Evolutionary conservation across 2,329 filamentous ascomycete genomes (phyloP).

Genomic region (Hymenoscyphus fraxineus): DNA sequence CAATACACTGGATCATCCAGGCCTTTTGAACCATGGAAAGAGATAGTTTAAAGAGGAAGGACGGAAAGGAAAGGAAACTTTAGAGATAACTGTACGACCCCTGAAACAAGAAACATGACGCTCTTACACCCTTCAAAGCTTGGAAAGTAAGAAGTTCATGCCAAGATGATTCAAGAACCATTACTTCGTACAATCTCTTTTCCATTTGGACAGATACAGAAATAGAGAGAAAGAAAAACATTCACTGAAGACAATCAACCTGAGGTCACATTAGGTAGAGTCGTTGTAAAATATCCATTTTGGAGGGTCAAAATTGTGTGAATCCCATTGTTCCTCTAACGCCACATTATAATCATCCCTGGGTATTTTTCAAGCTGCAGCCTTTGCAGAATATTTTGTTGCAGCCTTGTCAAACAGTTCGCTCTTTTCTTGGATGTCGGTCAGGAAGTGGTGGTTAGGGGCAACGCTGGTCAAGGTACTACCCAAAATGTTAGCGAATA

Average conservation of each 20-base stretch:
- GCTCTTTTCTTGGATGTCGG: constrained; percentile 79
- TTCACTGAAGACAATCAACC: background rate
- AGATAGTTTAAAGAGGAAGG: too few relatives aligned
- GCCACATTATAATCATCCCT: constrained; percentile 22
- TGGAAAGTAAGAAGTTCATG: background rate
- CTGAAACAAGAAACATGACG: background rate
- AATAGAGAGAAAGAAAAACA: background rate
- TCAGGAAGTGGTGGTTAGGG: constrained; percentile 66
- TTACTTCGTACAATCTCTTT: background rate
- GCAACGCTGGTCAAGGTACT: constrained; percentile 56
- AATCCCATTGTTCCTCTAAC: constrained; percentile 18
- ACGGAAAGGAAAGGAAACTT: too few relatives aligned
- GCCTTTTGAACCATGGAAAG: too few relatives aligned
- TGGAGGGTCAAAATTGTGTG: constrained; percentile 15
- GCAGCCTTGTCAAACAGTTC: constrained; percentile 82
- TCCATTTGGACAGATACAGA: background rate
- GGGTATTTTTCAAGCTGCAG: constrained; percentile 37
- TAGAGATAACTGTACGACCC: too few relatives aligned
- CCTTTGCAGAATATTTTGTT: constrained; percentile 82
- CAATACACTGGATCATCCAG: too few relatives aligned
- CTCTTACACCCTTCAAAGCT: background rate
- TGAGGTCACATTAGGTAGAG: background rate
- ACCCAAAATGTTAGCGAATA: constrained; percentile 8
- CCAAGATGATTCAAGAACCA: background rate
- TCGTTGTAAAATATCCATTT: background rate